Percentiles rank a stretch among this genome's conserved stretches.
phyloP scores from a whole-genome alignment of 2,329 filamentous ascomycete species.

The Macroventuria anomochaeta region DNA sequence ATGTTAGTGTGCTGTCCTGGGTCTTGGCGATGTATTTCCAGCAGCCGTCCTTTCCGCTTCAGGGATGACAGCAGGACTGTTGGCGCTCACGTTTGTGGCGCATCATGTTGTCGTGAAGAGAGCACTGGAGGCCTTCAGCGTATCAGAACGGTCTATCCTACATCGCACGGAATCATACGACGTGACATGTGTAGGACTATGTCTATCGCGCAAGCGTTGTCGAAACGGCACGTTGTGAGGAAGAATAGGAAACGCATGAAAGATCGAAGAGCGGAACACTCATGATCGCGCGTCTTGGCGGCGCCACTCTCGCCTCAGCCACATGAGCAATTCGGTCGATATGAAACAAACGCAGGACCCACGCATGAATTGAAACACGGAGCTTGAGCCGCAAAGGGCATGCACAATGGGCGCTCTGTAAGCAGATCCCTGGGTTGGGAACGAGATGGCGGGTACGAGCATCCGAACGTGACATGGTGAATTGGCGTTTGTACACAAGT shows the following conservation, averaged over 20 bases:
- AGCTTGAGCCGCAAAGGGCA: not conserved
- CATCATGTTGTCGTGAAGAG: not conserved
- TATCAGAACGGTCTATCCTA: not conserved
- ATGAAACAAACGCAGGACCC: conserved; percentile 11
- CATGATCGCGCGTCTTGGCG: conserved; percentile 1
- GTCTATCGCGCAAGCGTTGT: no score
- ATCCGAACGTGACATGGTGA: not conserved
- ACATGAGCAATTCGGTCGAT: not conserved
- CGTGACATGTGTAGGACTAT: no score
- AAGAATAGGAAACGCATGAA: not conserved
- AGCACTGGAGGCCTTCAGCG: not conserved
- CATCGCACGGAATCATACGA: no score
- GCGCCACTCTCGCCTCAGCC: conserved; percentile 1
- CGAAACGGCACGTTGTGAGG: not conserved
- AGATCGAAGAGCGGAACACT: not conserved
- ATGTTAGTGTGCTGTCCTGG: conserved; percentile 1
- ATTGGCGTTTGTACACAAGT: not conserved
- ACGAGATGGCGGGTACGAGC: not conserved
- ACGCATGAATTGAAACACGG: conserved; percentile 13
- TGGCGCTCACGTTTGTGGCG: not conserved
- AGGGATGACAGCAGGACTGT: not conserved
- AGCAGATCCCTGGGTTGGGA: not conserved
- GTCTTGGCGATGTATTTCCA: conserved; percentile 7
- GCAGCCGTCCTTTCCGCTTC: not conserved
- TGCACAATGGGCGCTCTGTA: not conserved